Conservation (phyloP, 1,284 basidiomycete genomes). For the Clitocybe nebularis region DNA sequence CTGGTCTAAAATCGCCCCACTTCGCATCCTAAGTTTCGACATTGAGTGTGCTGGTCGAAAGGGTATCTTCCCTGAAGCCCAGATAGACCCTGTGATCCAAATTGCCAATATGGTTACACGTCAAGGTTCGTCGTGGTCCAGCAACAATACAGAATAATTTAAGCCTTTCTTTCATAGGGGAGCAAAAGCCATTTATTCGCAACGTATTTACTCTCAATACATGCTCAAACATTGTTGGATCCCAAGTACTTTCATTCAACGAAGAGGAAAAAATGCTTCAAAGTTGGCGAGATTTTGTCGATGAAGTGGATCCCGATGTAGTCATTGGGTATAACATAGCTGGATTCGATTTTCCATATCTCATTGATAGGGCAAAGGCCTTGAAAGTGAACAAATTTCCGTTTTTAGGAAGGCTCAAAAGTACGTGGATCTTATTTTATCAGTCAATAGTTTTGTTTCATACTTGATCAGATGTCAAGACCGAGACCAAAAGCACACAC, state of each 20-base stretch:
- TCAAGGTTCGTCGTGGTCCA: slow-evolving; percentile 57
- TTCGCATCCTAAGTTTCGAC: slow-evolving; percentile 93
- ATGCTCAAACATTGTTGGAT: slow-evolving; percentile 91
- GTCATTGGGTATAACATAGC: slow-evolving; percentile 93
- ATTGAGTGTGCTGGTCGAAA: slow-evolving; percentile 96
- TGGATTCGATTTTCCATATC: slow-evolving; percentile 92
- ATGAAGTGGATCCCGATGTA: slow-evolving; percentile 87
- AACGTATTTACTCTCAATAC: slow-evolving; percentile 96
- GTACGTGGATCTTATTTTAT: slow-evolving; percentile 36
- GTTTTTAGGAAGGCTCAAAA: slow-evolving; percentile 73
- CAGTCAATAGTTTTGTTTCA: slow-evolving; percentile 3
- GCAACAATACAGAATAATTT: no score
- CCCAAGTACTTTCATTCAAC: slow-evolving; percentile 85
- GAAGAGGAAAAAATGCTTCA: slow-evolving; percentile 72
- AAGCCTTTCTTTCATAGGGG: slow-evolving; percentile 56
- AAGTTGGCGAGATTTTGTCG: slow-evolving; percentile 83
- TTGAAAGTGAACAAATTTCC: slow-evolving; percentile 74
- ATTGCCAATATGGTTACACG: slow-evolving; percentile 97
- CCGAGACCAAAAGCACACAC: slow-evolving; percentile 85
- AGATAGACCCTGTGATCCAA: slow-evolving; percentile 90
- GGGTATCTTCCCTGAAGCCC: slow-evolving; percentile 90
- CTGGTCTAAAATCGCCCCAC: slow-evolving; percentile 87
- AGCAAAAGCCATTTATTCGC: slow-evolving; percentile 86
- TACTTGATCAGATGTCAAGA: slow-evolving; percentile 54
- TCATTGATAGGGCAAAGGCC: slow-evolving; percentile 84